Evolutionary conservation across 2,329 filamentous ascomycete species (phyloP).

Genomic region (Colletotrichum coccodes): DNA sequence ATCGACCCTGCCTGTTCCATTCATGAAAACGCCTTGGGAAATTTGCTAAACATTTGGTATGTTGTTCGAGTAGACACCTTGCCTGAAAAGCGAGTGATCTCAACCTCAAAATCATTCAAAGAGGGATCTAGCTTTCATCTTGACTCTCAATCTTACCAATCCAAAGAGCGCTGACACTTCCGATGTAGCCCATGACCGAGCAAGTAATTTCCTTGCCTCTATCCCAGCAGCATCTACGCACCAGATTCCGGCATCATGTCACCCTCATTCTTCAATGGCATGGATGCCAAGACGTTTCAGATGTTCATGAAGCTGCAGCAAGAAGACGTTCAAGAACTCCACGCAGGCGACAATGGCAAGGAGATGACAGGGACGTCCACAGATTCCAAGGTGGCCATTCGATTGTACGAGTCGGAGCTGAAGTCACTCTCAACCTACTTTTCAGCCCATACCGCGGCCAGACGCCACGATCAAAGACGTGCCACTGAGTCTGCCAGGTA

Average conservation of each 20-base stretch:
- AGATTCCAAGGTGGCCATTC: background rate
- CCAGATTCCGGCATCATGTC: background rate
- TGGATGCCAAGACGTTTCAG: background rate
- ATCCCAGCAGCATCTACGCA: background rate
- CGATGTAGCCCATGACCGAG: background rate
- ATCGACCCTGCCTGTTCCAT: background rate
- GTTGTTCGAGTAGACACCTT: background rate
- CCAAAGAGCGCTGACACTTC: background rate
- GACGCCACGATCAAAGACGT: background rate
- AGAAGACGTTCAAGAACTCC: background rate
- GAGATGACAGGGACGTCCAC: background rate
- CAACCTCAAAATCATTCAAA: background rate
- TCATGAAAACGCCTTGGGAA: background rate
- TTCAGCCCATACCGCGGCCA: background rate
- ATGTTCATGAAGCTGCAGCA: background rate
- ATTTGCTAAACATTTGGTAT: background rate
- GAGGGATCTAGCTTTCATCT: background rate
- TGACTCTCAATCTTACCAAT: background rate
- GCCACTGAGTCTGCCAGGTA: background rate
- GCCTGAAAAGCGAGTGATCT: background rate
- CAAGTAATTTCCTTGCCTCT: too few relatives aligned
- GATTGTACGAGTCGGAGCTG: background rate
- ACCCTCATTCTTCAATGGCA: background rate
- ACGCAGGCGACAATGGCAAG: background rate
- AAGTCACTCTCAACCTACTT: background rate